Evolutionary conservation across 345 rosid genomes (phyloP).

Genomic region (Ricinus communis): DNA sequence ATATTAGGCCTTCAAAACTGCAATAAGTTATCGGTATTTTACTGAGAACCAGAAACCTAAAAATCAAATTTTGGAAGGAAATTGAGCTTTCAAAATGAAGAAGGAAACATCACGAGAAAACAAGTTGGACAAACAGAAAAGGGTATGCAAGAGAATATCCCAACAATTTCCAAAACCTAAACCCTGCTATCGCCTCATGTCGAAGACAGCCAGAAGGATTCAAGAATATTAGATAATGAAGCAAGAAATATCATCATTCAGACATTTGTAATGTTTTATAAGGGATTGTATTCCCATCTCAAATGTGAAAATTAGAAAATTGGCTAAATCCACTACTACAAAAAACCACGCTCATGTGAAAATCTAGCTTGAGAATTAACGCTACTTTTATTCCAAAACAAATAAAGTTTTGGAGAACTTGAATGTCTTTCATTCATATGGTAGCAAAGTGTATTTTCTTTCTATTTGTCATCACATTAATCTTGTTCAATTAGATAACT

Average conservation of each 20-base stretch:
- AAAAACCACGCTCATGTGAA: not conserved
- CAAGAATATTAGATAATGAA: not conserved
- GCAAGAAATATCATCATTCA: not conserved
- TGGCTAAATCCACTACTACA: not conserved
- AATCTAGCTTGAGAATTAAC: not conserved
- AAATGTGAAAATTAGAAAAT: not conserved
- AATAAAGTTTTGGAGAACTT: not conserved
- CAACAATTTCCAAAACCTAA: not conserved
- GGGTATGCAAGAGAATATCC: not conserved
- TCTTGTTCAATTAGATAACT: not conserved
- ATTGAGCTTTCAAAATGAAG: not conserved
- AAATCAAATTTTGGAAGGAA: not conserved
- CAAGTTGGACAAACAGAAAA: too few species aligned
- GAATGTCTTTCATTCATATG: not conserved
- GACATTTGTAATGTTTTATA: not conserved
- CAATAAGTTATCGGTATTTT: not conserved
- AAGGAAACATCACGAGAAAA: not conserved
- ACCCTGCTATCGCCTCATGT: not conserved
- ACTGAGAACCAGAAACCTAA: not conserved
- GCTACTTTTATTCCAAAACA: not conserved
- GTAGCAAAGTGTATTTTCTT: not conserved
- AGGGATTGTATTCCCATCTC: not conserved
- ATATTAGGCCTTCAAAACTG: not conserved
- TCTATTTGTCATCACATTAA: not conserved
- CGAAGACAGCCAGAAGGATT: not conserved